Percentiles rank a stretch among this genome's conserved stretches.
Conservation (phyloP, 169 alveolate genomes). For the Neospora caninum region DNA sequence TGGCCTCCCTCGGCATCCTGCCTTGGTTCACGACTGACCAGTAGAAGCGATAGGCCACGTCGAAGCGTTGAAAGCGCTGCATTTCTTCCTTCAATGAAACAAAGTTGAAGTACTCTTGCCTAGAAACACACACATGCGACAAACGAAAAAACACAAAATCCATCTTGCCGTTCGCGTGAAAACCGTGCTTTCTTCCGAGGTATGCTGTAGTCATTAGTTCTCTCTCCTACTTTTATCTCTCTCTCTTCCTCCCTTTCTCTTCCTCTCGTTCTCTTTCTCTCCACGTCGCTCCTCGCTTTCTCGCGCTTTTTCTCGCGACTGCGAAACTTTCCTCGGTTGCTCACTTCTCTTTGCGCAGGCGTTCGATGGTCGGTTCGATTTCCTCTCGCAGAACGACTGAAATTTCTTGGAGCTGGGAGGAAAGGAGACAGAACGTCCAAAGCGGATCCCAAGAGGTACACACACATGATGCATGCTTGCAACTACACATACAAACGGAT, state of each 20-base stretch:
- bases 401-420: constrained; percentile 72
- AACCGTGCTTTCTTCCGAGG: too few species aligned
- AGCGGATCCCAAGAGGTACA: not conserved
- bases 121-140: too few species aligned
- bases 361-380: constrained; percentile 76
- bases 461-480: not conserved
- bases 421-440: not conserved
- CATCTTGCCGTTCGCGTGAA: too few species aligned
- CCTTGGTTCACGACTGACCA: not conserved
- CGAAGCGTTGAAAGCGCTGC: constrained; percentile 54
- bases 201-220: too few species aligned
- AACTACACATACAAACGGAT: not conserved
- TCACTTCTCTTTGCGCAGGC: constrained; percentile 72
- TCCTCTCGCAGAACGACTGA: constrained; percentile 77
- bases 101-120: constrained; percentile 61
- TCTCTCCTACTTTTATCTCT: not conserved
- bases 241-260: not conserved
- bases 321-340: not conserved
- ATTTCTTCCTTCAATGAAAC: constrained; percentile 44
- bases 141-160: too few species aligned
- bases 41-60: constrained; percentile 57
- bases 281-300: too few species aligned
- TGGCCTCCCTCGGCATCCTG: too few species aligned
- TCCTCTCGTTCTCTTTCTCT: too few species aligned
- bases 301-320: too few species aligned